Conservation (phyloP, 352 stramenopile genomes). For the Plasmopara halstedii region DNA sequence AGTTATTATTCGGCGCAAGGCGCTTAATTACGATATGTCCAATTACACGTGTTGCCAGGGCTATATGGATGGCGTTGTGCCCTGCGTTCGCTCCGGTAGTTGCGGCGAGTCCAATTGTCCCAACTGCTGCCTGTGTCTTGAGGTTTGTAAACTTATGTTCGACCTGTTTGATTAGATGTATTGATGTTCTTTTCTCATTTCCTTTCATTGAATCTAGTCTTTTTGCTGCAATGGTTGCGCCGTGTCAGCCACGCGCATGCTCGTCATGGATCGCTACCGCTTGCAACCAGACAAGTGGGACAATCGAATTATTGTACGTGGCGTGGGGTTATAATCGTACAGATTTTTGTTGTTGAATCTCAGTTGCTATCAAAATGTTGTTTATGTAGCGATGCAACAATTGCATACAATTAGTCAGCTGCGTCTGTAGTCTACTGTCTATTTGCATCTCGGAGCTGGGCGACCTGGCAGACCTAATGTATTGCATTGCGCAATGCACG, state of each 20-base stretch:
- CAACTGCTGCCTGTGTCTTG: constrained; percentile 86
- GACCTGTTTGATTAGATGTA: not conserved
- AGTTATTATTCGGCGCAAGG: constrained; percentile 87
- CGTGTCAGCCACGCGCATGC: constrained; percentile 82
- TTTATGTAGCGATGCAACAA: constrained; percentile 88
- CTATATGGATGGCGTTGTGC: constrained; percentile 88
- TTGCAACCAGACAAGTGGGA: constrained; percentile 90
- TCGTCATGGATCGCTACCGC: constrained; percentile 88
- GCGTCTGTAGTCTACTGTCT: constrained; percentile 70
- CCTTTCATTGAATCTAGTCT: constrained; percentile 22
- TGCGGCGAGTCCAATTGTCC: constrained; percentile 85
- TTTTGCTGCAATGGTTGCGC: constrained; percentile 86
- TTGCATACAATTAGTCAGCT: constrained; percentile 79
- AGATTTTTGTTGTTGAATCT: not conserved
- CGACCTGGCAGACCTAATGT: constrained; percentile 75
- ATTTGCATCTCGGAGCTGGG: constrained; percentile 59
- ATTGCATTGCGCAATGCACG: constrained; percentile 87
- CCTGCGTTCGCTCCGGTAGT: constrained; percentile 74
- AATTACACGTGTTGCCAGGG: constrained; percentile 92
- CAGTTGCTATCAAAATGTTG: not conserved
- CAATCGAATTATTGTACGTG: constrained; percentile 86
- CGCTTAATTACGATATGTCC: constrained; percentile 86
- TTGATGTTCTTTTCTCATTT: not conserved
- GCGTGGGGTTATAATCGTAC: not conserved
- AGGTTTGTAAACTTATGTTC: constrained; percentile 34